Evolutionary conservation across 2,329 filamentous ascomycete genomes (phyloP).

Genomic region (Stromatinia cepivora): DNA sequence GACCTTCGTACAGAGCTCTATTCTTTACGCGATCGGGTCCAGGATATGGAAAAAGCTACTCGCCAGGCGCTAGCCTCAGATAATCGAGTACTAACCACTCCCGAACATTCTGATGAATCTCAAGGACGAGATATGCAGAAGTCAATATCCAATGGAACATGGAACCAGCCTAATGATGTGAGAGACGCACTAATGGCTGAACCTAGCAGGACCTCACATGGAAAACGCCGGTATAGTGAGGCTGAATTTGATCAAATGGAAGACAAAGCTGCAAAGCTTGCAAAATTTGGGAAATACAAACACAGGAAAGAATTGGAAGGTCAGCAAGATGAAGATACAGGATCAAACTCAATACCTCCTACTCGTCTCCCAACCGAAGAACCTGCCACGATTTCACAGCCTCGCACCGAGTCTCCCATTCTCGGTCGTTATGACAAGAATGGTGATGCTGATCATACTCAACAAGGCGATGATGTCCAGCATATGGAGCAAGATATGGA

Average conservation of each 20-base stretch:
- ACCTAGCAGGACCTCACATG: neutral
- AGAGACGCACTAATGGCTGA: neutral
- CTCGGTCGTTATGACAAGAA: constrained; percentile 18
- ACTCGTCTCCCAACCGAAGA: neutral
- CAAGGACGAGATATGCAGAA: neutral
- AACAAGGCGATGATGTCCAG: neutral
- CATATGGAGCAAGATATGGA: neutral
- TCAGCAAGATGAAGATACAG: neutral
- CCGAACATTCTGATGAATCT: constrained; percentile 2
- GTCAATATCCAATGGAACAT: neutral
- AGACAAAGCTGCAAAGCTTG: neutral
- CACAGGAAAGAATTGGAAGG: neutral
- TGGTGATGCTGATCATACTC: constrained; percentile 1
- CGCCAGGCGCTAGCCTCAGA: neutral
- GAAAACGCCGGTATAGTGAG: neutral
- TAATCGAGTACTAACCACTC: neutral
- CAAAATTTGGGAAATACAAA: neutral
- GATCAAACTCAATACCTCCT: neutral
- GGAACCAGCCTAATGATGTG: neutral
- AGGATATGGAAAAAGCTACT: constrained; percentile 1
- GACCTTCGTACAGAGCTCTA: constrained; percentile 22
- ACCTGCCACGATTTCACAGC: neutral
- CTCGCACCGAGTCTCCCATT: constrained; percentile 19
- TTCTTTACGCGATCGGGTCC: constrained; percentile 9
- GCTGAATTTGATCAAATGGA: neutral